Percentiles rank a stretch among this genome's conserved stretches.
phyloP scores from a whole-genome alignment of 129 eudicot genomes.

The Calendula officinalis region DNA sequence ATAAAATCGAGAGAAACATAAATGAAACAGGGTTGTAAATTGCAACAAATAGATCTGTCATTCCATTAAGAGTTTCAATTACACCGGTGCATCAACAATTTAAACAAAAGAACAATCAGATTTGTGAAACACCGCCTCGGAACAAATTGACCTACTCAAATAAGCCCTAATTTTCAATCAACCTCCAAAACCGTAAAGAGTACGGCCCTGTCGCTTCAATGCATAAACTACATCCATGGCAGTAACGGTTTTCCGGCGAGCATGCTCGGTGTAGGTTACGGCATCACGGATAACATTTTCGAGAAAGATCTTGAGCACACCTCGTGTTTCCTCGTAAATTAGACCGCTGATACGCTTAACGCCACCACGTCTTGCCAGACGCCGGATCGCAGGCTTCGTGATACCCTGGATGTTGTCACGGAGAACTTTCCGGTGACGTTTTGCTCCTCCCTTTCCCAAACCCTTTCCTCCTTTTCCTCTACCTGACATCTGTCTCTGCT shows the following conservation, averaged over 20 bases:
- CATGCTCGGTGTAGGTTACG: constrained; percentile 38
- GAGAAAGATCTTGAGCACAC: constrained; percentile 34
- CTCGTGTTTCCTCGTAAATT: constrained; percentile 31
- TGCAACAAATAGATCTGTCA: not conserved
- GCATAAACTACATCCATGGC: constrained; percentile 44
- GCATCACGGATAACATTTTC: constrained; percentile 38
- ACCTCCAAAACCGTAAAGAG: constrained; percentile 34
- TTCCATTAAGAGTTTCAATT: not conserved
- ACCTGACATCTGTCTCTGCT: constrained; percentile 24
- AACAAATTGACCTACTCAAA: not conserved
- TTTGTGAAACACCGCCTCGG: not conserved
- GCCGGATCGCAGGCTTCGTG: constrained; percentile 44
- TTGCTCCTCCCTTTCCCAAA: constrained; percentile 37
- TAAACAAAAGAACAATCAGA: not conserved
- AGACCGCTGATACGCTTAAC: constrained; percentile 39
- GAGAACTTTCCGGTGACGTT: constrained; percentile 37
- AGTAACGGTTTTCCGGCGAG: constrained; percentile 38
- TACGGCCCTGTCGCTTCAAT: constrained; percentile 34
- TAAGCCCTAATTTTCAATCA: not conserved
- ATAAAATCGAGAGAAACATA: not conserved
- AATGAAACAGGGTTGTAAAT: not conserved
- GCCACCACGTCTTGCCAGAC: constrained; percentile 42
- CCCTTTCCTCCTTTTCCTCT: constrained; percentile 48
- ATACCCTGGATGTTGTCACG: constrained; percentile 42
- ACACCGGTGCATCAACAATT: not conserved